Evolutionary conservation across 176 grass and related monocot species (phyloP).

Genomic region (Aegilops bicornis): DNA sequence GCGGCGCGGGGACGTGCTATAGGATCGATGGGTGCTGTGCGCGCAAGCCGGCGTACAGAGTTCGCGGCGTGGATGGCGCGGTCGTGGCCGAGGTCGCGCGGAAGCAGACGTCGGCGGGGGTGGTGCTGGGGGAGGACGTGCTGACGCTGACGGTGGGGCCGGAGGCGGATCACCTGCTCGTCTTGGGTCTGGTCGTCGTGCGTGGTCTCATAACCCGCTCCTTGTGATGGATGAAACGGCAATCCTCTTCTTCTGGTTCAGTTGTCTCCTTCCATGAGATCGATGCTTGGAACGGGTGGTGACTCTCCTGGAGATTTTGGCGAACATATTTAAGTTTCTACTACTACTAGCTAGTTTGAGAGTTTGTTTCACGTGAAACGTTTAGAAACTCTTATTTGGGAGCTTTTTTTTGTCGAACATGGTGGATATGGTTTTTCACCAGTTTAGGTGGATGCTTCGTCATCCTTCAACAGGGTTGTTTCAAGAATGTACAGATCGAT

Average conservation of each 20-base stretch:
- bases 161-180: slow-evolving; percentile 56
- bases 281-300: no score
- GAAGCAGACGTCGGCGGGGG: slow-evolving; percentile 58
- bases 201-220: neutral
- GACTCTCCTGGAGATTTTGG: no score
- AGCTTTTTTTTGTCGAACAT: no score
- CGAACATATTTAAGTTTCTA: no score
- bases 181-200: neutral
- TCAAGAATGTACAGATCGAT: no score
- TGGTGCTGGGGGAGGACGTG: slow-evolving; percentile 61
- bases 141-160: slow-evolving; percentile 52
- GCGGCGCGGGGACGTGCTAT: slow-evolving; percentile 23
- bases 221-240: neutral
- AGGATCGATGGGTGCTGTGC: slow-evolving; percentile 19
- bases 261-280: no score
- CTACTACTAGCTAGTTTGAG: no score
- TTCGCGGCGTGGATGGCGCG: neutral
- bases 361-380: no score
- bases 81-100: slow-evolving; percentile 12
- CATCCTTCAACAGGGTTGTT: no score
- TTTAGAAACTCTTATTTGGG: no score
- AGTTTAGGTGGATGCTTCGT: no score
- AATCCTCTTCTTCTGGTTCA: neutral
- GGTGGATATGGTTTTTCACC: no score
- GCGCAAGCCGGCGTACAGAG: slow-evolving; percentile 39